These are phyloP conservation scores for Fusarium denticulatum DNA, from an alignment of 2,329 filamentous ascomycete species.

Conservation along the genomic window DNA sequence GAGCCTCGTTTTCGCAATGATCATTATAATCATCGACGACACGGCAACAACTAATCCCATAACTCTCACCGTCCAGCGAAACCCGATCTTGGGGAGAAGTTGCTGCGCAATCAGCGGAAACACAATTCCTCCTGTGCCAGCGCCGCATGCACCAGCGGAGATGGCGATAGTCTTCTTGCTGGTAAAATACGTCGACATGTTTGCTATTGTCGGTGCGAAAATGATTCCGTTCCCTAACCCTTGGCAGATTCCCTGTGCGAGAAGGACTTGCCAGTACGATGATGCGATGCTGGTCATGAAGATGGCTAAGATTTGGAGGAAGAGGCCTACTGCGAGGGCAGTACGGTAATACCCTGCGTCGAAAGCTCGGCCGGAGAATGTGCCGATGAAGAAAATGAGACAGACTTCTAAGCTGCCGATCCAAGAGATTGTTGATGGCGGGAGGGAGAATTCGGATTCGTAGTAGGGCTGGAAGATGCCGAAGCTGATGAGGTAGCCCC, in stretches of 20 bases:
- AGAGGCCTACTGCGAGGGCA: constrained; percentile 48
- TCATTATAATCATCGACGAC: constrained; percentile 50
- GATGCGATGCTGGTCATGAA: constrained; percentile 57
- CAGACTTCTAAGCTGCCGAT: constrained; percentile 60
- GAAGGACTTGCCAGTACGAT: constrained; percentile 59
- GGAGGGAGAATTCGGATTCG: constrained; percentile 43
- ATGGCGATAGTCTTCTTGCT: constrained; percentile 69
- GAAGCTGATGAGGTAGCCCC: constrained; percentile 54
- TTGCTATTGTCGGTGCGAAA: constrained; percentile 63
- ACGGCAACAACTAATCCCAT: constrained; percentile 69
- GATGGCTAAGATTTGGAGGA: constrained; percentile 57
- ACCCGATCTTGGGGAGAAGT: constrained; percentile 68
- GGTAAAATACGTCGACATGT: constrained; percentile 69
- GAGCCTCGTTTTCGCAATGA: constrained; percentile 58
- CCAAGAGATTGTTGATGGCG: constrained; percentile 57
- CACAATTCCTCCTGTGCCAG: constrained; percentile 69
- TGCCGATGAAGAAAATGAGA: constrained; percentile 53
- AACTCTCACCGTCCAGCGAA: constrained; percentile 71
- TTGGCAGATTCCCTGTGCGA: constrained; percentile 65
- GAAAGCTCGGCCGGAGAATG: constrained; percentile 53
- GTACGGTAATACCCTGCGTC: constrained; percentile 54
- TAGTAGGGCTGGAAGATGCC: constrained; percentile 55
- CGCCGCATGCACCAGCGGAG: constrained; percentile 67
- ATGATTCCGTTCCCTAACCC: constrained; percentile 65
- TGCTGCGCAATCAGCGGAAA: constrained; percentile 68